These are phyloP conservation scores for Geranomyces variabilis DNA, from an alignment of 192 early-diverging fungal genomes.

Conservation along the genomic window DNA sequence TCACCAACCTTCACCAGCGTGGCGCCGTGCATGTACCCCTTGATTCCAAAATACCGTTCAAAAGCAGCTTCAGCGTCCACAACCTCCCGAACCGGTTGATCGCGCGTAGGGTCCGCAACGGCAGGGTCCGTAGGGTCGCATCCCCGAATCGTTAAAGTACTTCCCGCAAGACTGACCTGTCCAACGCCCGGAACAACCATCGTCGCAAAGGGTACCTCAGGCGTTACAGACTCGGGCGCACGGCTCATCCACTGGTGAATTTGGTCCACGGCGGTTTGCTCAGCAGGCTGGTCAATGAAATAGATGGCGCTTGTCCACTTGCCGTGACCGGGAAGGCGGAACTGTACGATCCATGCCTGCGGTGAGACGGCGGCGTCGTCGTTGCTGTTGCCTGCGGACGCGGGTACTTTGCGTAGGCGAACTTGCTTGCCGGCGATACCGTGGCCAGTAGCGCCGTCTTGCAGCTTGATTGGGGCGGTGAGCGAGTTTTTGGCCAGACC, in stretches of 20 bases:
- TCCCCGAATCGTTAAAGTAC: not conserved
- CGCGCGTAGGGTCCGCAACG: not conserved
- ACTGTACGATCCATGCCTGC: not conserved
- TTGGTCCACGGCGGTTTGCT: slow-evolving; percentile 5
- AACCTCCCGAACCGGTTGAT: not conserved
- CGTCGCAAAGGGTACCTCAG: slow-evolving; percentile 5
- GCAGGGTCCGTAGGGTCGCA: not conserved
- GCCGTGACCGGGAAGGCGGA: not conserved
- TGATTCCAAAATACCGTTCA: slow-evolving; percentile 5
- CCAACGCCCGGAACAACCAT: slow-evolving; percentile 1
- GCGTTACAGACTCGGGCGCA: slow-evolving; percentile 5
- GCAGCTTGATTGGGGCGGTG: not conserved
- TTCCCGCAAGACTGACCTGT: not conserved
- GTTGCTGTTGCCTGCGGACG: not conserved
- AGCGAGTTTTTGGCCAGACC: slow-evolving; percentile 12
- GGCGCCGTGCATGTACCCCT: not conserved
- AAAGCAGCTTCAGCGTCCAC: not conserved
- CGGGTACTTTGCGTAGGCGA: not conserved
- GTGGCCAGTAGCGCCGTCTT: not conserved
- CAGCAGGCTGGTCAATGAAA: not conserved
- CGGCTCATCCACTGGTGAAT: slow-evolving; percentile 5
- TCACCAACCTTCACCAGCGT: not conserved
- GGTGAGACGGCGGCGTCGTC: not conserved
- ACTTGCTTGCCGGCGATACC: slow-evolving; percentile 6
- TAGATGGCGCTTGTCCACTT: not conserved